These are phyloP conservation scores for Aspergillus chevalieri DNA, from an alignment of 2,329 filamentous ascomycete species.

Conservation along the genomic window DNA sequence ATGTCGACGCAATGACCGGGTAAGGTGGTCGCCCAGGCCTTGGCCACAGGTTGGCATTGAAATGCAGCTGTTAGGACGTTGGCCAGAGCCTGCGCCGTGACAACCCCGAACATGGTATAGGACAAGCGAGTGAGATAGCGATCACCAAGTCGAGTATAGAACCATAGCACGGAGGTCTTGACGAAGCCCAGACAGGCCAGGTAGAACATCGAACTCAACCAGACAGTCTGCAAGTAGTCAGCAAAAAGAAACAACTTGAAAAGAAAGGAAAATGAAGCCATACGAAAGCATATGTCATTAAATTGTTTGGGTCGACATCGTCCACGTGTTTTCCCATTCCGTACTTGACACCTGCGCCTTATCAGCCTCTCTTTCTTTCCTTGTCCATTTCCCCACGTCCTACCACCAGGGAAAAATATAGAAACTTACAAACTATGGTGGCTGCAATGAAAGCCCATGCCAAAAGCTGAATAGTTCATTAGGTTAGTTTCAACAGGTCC, in stretches of 20 bases:
- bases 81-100: conserved; percentile 35
- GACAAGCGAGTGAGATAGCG: conserved; percentile 30
- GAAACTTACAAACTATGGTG: conserved; percentile 26
- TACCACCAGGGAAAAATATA: not conserved
- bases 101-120: conserved; percentile 36
- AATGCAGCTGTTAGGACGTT: conserved; percentile 41
- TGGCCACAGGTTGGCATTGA: conserved; percentile 38
- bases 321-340: conserved; percentile 13
- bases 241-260: not conserved
- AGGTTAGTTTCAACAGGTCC: conserved; percentile 1
- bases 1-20: conserved; percentile 43
- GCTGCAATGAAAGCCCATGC: conserved; percentile 33
- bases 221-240: conserved; percentile 28
- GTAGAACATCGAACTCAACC: conserved; percentile 47
- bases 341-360: conserved; percentile 9
- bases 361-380: not conserved
- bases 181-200: conserved; percentile 43
- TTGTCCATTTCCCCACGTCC: not conserved
- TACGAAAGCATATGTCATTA: conserved; percentile 11
- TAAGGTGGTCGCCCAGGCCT: conserved; percentile 33
- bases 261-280: not conserved
- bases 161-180: conserved; percentile 43
- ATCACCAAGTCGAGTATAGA: conserved; percentile 43
- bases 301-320: conserved; percentile 5
- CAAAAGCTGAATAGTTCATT: conserved; percentile 15